Percentiles rank a stretch among this genome's conserved stretches.
Evolutionary conservation across 768 basidiomycete species (phyloP).

Genomic region (Lactarius tabidus): DNA sequence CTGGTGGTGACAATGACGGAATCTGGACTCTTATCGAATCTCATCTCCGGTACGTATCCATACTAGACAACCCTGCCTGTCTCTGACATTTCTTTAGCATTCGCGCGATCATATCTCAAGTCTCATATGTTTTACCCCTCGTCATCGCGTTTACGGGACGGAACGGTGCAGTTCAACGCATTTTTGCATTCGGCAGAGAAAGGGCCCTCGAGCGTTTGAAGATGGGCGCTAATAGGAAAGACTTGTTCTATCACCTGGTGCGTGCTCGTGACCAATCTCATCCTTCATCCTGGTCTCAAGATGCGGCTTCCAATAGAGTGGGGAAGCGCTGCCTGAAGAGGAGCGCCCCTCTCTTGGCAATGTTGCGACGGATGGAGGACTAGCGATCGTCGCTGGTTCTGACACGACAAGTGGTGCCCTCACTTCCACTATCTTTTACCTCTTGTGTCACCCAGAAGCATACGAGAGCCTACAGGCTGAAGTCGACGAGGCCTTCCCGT

Average conservation of each 20-base stretch:
- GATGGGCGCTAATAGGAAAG: conserved; percentile 26
- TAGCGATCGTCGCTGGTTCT: conserved; percentile 41
- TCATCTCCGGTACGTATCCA: conserved; percentile 39
- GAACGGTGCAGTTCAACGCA: background rate
- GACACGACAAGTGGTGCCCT: conserved; percentile 40
- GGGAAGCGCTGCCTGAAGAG: background rate
- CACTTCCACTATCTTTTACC: conserved; percentile 33
- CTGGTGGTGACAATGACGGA: conserved; percentile 40
- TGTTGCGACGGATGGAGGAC: conserved; percentile 35
- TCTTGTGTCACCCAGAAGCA: conserved; percentile 33
- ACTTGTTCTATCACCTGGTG: conserved; percentile 41
- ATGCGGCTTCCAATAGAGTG: background rate
- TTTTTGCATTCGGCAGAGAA: background rate
- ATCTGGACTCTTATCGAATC: conserved; percentile 43
- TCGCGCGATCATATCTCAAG: conserved; percentile 42
- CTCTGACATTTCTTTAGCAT: conserved; percentile 30
- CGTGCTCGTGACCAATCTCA: conserved; percentile 11
- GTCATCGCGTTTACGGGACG: conserved; percentile 27
- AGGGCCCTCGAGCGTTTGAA: conserved; percentile 2
- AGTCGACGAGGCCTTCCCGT: background rate
- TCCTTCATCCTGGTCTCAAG: background rate
- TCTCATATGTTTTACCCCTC: conserved; percentile 33
- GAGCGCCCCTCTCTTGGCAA: background rate
- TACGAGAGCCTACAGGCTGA: conserved; percentile 1
- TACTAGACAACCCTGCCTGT: conserved; percentile 1